phyloP scores from a whole-genome alignment of 2,329 filamentous ascomycete genomes.

The Dothideomycetes sp. region DNA sequence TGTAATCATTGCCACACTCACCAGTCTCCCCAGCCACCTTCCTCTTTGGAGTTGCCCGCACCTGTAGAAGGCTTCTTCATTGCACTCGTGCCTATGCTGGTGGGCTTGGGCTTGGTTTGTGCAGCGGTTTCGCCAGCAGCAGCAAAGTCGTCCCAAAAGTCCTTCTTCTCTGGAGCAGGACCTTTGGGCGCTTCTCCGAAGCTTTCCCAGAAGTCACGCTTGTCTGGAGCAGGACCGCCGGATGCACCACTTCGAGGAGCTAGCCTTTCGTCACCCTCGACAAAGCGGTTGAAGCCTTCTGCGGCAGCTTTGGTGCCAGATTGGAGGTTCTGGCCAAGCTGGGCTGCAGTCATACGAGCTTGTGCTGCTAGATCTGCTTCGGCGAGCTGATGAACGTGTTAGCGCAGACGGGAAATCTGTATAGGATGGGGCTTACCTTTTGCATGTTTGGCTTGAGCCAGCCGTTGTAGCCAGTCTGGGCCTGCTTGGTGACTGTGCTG shows the following conservation, averaged over 20 bases:
- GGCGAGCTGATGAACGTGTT: constrained; percentile 48
- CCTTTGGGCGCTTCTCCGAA: constrained; percentile 58
- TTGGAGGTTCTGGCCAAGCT: constrained; percentile 50
- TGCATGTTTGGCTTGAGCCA: constrained; percentile 90
- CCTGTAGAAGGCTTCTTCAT: constrained; percentile 44
- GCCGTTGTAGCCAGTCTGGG: constrained; percentile 79
- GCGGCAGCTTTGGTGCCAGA: constrained; percentile 62
- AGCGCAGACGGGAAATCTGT: too few species aligned
- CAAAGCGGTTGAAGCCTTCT: constrained; percentile 73
- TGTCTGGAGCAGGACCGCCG: constrained; percentile 46
- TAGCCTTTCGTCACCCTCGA: constrained; percentile 54
- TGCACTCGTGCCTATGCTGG: constrained; percentile 52
- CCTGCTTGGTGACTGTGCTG: constrained; percentile 76
- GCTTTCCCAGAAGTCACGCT: constrained; percentile 84
- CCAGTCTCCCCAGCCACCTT: constrained; percentile 48
- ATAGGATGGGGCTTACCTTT: constrained; percentile 44
- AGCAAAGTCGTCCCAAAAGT: constrained; percentile 40
- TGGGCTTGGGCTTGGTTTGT: constrained; percentile 25
- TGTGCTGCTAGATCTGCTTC: constrained; percentile 49
- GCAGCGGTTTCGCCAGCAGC: constrained; percentile 22
- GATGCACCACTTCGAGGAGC: constrained; percentile 33
- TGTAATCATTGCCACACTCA: too few species aligned
- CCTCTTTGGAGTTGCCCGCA: constrained; percentile 43
- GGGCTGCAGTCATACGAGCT: constrained; percentile 46
- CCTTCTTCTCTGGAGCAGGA: constrained; percentile 39